Conservation (phyloP, 352 stramenopile species). For the Pythium chondricola region DNA sequence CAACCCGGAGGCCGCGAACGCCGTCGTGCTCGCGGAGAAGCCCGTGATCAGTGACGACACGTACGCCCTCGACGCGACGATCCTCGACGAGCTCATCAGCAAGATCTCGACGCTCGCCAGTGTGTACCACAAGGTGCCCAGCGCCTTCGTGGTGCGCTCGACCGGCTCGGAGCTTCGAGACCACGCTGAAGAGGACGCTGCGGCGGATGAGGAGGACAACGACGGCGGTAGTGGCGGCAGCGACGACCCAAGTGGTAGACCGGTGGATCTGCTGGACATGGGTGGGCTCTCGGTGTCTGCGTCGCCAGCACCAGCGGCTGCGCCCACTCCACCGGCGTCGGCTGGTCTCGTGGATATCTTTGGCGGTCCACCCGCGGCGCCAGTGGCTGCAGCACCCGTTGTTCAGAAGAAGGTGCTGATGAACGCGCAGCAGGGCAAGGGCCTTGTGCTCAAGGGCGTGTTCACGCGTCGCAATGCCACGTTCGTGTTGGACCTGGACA, state of each 20-base stretch:
- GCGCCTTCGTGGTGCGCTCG: conserved; percentile 78
- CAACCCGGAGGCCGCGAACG: conserved; percentile 97
- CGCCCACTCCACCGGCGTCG: conserved; percentile 21
- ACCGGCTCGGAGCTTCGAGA: conserved; percentile 72
- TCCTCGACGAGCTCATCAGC: conserved; percentile 95
- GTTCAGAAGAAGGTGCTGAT: conserved; percentile 68
- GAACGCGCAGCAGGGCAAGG: conserved; percentile 81
- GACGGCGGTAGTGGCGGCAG: conserved; percentile 53
- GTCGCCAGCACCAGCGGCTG: conserved; percentile 28
- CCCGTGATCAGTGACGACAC: conserved; percentile 99
- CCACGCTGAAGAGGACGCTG: conserved; percentile 52
- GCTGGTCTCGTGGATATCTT: conserved; percentile 83
- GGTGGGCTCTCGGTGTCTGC: conserved; percentile 77
- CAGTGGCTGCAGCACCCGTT: conserved; percentile 22
- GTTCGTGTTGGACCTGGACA: conserved; percentile 73
- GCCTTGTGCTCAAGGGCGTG: conserved; percentile 82
- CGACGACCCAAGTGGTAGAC: conserved; percentile 28
- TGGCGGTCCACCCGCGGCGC: conserved; percentile 26
- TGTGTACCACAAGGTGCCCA: conserved; percentile 97
- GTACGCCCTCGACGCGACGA: conserved; percentile 90
- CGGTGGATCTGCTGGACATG: conserved; percentile 82
- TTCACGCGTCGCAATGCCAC: conserved; percentile 55
- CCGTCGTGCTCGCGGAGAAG: conserved; percentile 97
- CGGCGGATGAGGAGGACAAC: conserved; percentile 37
- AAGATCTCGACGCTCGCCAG: conserved; percentile 97